Conservation (phyloP, 1,284 basidiomycete genomes). For the Irpex sp. region DNA sequence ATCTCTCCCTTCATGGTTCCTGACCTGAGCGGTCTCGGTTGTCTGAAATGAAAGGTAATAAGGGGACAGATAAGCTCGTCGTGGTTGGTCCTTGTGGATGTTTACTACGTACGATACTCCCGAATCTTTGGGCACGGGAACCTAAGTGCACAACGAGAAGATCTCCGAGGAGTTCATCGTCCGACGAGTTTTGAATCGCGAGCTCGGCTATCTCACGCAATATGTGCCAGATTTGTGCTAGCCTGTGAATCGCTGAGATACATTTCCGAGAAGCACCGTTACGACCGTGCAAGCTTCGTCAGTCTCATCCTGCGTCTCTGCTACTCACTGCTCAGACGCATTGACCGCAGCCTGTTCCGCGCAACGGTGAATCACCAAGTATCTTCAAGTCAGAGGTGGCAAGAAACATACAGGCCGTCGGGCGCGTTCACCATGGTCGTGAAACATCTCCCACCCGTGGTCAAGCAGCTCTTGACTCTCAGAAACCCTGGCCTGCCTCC, state of each 20-base stretch:
- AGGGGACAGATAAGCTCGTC: not conserved
- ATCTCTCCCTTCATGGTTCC: not conserved
- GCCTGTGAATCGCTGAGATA: not conserved
- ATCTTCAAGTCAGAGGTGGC: too few relatives aligned
- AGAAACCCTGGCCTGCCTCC: slow-evolving; percentile 63
- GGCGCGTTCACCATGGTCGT: slow-evolving; percentile 30
- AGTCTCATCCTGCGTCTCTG: not conserved
- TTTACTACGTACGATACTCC: not conserved
- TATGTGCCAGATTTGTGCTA: not conserved
- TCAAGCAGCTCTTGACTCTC: slow-evolving; percentile 74
- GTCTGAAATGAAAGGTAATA: not conserved
- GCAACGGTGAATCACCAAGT: too few relatives aligned
- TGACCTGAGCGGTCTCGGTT: not conserved
- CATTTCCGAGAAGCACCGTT: not conserved
- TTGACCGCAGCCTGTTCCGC: too few relatives aligned
- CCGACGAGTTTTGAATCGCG: not conserved
- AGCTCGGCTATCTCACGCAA: not conserved
- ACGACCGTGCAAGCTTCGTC: too few relatives aligned
- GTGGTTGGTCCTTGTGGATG: not conserved
- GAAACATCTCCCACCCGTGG: slow-evolving; percentile 40
- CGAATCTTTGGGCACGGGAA: not conserved
- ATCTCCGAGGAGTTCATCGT: not conserved
- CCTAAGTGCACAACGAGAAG: not conserved
- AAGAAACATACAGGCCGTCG: too few relatives aligned
- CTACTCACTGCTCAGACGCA: not conserved